A percentile compares a stretch with the other conserved stretches of the same genome.
Conservation (phyloP, 108 stramenopile genomes). For the Cyclotella baltica region DNA sequence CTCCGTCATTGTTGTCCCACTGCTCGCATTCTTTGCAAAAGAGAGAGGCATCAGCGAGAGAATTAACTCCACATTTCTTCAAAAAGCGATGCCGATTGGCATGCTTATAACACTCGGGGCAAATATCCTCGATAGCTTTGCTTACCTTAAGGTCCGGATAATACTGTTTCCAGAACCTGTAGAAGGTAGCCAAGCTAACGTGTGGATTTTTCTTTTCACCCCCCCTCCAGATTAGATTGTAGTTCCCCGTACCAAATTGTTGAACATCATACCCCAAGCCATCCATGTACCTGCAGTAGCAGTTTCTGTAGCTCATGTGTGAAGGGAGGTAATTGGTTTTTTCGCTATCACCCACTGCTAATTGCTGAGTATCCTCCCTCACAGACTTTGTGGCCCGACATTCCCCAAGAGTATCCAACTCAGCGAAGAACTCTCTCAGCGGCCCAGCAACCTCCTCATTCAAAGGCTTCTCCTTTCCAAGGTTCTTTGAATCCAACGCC, state of each 20-base stretch:
- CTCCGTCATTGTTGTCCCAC: too few species aligned
- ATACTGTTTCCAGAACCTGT: constrained; percentile 16
- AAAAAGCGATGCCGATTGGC: constrained; percentile 26
- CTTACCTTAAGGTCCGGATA: constrained; percentile 28
- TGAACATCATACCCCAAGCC: background rate
- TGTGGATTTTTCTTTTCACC: background rate
- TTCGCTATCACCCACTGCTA: too few species aligned
- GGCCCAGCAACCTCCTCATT: background rate
- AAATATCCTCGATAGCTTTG: constrained; percentile 32
- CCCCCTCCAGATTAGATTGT: too few species aligned
- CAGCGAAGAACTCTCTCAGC: background rate
- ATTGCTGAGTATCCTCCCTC: background rate
- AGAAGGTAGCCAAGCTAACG: background rate
- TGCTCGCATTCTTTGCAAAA: too few species aligned
- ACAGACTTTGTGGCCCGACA: constrained; percentile 8
- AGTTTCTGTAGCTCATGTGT: background rate
- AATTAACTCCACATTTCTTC: background rate
- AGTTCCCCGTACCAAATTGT: background rate
- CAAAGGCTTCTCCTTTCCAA: too few species aligned
- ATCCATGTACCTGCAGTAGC: background rate
- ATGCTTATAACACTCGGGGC: constrained; percentile 13
- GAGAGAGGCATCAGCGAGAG: background rate
- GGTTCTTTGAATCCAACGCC: too few species aligned
- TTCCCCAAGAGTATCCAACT: background rate
- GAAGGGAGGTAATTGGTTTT: constrained; percentile 4